A percentile compares a stretch with the other conserved stretches of the same genome.
Conservation (phyloP, 1,139 yeast species). For the Taphrina populina region DNA sequence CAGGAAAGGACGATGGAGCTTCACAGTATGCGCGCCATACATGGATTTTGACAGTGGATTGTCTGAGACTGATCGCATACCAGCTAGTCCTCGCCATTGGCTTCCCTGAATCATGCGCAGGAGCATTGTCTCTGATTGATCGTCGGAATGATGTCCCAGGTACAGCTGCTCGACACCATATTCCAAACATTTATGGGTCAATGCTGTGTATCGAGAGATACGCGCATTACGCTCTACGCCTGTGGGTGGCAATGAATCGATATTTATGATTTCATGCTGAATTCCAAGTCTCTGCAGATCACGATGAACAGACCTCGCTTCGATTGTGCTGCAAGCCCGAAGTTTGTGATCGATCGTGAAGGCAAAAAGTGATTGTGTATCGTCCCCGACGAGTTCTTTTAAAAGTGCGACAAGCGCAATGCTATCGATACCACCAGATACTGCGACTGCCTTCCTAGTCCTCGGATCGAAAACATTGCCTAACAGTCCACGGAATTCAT, state of each 20-base stretch:
- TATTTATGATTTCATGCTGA: slow-evolving; percentile 25
- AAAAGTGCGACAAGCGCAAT: slow-evolving; percentile 59
- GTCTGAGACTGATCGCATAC: slow-evolving; percentile 43
- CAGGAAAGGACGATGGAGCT: slow-evolving; percentile 58
- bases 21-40: slow-evolving; percentile 40
- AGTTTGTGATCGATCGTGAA: slow-evolving; percentile 61
- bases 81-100: slow-evolving; percentile 59
- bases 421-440: slow-evolving; percentile 83
- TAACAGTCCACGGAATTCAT: neutral
- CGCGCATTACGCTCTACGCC: slow-evolving; percentile 63
- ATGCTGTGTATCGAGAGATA: slow-evolving; percentile 51
- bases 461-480: neutral
- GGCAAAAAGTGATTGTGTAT: slow-evolving; percentile 47
- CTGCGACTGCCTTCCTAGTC: slow-evolving; percentile 47
- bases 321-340: slow-evolving; percentile 52
- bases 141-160: slow-evolving; percentile 69
- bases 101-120: slow-evolving; percentile 58
- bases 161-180: slow-evolving; percentile 47
- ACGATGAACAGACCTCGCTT: slow-evolving; percentile 49
- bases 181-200: slow-evolving; percentile 48
- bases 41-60: slow-evolving; percentile 38
- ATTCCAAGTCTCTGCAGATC: slow-evolving; percentile 1
- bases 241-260: neutral
- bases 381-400: neutral
- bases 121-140: slow-evolving; percentile 68